Evolutionary conservation across 208 protist genomes (phyloP).

Genomic region (Wallacemonas sp.): DNA sequence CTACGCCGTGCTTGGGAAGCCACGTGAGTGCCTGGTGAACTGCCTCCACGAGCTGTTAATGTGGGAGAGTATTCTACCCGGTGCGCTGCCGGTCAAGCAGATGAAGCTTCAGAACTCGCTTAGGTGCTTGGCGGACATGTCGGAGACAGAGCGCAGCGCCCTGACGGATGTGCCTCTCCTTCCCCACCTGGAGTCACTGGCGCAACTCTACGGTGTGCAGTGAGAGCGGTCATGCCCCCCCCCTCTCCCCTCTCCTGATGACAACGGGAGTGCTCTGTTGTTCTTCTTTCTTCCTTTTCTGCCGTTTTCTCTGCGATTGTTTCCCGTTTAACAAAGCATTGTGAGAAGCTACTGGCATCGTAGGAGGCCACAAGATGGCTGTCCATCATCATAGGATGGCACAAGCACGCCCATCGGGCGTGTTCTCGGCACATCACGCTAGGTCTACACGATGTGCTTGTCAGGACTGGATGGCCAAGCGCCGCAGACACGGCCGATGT

Average conservation of each 20-base stretch:
- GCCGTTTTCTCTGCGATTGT: conserved; percentile 8
- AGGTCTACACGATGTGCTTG: too few species aligned
- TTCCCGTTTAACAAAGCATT: conserved; percentile 1
- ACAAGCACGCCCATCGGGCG: too few species aligned
- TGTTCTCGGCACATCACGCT: too few species aligned
- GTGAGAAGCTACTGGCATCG: background rate
- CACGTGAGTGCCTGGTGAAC: conserved; percentile 30
- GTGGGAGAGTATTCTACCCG: conserved; percentile 83
- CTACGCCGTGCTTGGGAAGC: conserved; percentile 64
- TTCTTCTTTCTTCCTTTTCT: conserved; percentile 7
- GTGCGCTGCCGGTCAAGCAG: conserved; percentile 75
- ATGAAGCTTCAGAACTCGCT: conserved; percentile 78
- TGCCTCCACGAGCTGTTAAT: conserved; percentile 76
- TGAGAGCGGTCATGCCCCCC: background rate
- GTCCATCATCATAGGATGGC: too few species aligned
- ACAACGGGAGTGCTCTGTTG: background rate
- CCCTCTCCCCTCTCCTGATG: background rate
- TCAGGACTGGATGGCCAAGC: too few species aligned
- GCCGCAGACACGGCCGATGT: too few species aligned
- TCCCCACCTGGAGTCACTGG: conserved; percentile 45
- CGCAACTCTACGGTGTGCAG: conserved; percentile 49
- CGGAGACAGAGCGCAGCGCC: conserved; percentile 1
- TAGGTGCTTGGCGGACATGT: conserved; percentile 24
- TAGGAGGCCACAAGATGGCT: too few species aligned
- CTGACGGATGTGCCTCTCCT: conserved; percentile 21